phyloP scores from a whole-genome alignment of 1,284 basidiomycete species.

The Trametes pubescens region DNA sequence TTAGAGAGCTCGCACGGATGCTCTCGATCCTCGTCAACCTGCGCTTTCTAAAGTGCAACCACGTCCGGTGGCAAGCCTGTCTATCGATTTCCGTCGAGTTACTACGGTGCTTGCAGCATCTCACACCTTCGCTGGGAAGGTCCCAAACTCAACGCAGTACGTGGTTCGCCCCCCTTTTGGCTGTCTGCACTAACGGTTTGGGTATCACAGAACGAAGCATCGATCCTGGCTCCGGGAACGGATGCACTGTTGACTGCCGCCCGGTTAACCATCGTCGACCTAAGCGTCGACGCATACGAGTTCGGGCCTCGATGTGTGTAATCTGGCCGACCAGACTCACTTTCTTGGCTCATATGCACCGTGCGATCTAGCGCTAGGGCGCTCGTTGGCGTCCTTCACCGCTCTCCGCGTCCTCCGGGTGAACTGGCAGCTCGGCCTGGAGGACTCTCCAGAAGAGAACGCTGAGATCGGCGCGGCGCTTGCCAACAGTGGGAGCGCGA shows the following conservation, averaged over 20 bases:
- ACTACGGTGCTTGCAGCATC: background rate
- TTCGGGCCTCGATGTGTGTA: background rate
- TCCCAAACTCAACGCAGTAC: background rate
- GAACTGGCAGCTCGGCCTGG: background rate
- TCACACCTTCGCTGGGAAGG: background rate
- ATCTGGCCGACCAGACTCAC: background rate
- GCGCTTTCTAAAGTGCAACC: background rate
- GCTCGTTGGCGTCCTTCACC: background rate
- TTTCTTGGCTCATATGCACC: background rate
- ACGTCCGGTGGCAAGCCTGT: background rate
- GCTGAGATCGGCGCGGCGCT: background rate
- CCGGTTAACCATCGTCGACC: background rate
- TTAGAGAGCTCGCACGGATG: conserved; percentile 17
- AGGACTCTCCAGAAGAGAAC: background rate
- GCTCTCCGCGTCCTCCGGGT: background rate
- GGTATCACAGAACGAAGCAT: background rate
- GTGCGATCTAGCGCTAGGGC: background rate
- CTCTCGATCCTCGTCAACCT: conserved; percentile 10
- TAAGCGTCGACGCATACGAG: background rate
- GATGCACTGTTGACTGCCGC: background rate
- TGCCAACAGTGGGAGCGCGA: background rate
- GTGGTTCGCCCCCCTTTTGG: background rate
- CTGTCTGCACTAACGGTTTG: background rate
- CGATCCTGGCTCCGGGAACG: background rate
- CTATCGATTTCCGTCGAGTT: background rate